phyloP scores from a whole-genome alignment of 768 basidiomycete genomes.

The Trametes gibbosa region DNA sequence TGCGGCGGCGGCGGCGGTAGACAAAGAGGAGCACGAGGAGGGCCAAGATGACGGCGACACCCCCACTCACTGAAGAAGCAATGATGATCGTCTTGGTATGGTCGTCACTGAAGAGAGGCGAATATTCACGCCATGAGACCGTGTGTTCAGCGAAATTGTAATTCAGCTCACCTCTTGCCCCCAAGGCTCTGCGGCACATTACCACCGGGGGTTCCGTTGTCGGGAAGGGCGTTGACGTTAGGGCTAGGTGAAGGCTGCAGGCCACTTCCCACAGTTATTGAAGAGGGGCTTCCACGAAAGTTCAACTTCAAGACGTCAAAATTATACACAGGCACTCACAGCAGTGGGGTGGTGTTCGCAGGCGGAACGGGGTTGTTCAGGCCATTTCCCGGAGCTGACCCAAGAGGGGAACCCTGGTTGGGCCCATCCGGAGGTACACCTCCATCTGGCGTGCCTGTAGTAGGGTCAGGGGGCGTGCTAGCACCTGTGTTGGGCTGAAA shows the following conservation, averaged over 20 bases:
- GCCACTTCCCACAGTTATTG: neutral
- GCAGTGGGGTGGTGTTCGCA: neutral
- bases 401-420: neutral
- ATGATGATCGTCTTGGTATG: constrained; percentile 14
- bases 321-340: neutral
- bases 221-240: neutral
- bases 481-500: neutral
- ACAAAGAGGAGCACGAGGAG: constrained; percentile 8
- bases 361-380: neutral
- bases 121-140: too few species aligned
- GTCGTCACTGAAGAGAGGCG: neutral
- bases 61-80: constrained; percentile 15
- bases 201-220: neutral
- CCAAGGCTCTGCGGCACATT: neutral
- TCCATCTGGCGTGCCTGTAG: neutral
- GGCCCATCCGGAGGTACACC: neutral
- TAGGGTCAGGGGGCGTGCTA: neutral
- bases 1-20: constrained; percentile 17
- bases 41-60: constrained; percentile 9
- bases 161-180: neutral
- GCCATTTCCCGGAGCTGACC: neutral
- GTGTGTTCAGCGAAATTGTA: neutral
- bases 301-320: neutral
- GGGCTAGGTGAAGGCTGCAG: neutral
- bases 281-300: neutral